Conservation (phyloP, 345 rosid genomes). For the Arabidopsis arenosa region DNA sequence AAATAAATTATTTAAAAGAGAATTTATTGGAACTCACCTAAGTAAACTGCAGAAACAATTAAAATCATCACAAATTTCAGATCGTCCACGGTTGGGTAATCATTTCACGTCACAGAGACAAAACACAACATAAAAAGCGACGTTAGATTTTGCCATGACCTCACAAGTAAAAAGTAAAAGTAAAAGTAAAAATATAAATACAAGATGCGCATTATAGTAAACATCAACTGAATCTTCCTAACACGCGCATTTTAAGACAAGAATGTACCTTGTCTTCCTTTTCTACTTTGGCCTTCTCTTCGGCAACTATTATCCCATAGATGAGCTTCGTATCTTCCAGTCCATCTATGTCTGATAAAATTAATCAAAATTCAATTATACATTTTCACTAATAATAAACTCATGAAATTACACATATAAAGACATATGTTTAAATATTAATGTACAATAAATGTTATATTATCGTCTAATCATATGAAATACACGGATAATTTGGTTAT, state of each 20-base stretch:
- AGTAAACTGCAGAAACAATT: slow-evolving; percentile 66
- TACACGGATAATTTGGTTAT: neutral
- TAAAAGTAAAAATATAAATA: neutral
- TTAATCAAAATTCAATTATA: neutral
- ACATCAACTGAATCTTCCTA: slow-evolving; percentile 11
- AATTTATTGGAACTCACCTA: slow-evolving; percentile 64
- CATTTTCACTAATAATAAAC: neutral
- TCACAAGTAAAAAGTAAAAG: neutral
- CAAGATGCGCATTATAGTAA: slow-evolving; percentile 40
- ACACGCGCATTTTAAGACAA: slow-evolving; percentile 33
- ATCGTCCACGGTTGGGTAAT: slow-evolving; percentile 60
- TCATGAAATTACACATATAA: slow-evolving; percentile 4
- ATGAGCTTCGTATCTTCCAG: slow-evolving; percentile 95
- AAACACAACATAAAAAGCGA: slow-evolving; percentile 45
- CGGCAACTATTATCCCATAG: slow-evolving; percentile 94
- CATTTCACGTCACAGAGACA: slow-evolving; percentile 57
- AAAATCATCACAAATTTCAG: slow-evolving; percentile 40
- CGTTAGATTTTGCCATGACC: slow-evolving; percentile 37
- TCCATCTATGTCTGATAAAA: slow-evolving; percentile 78
- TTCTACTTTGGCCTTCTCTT: slow-evolving; percentile 93
- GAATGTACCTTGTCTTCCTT: slow-evolving; percentile 85
- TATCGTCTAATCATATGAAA: neutral
- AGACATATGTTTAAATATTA: too few relatives aligned
- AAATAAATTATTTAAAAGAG: neutral
- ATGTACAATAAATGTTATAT: neutral